Conservation (phyloP, 1,284 basidiomycete species). For the Erythrobasidium hasegawianum region DNA sequence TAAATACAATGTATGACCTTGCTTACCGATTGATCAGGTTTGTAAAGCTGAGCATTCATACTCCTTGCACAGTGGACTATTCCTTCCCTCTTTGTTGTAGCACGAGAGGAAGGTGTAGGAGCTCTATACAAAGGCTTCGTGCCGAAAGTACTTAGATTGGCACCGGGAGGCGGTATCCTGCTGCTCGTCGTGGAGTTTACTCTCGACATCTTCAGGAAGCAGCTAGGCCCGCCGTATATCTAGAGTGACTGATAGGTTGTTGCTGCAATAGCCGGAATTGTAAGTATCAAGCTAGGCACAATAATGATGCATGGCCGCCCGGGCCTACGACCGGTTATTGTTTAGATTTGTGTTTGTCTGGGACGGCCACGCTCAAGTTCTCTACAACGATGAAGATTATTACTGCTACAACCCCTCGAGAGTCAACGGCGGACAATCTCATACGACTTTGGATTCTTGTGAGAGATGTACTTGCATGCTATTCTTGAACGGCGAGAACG, state of each 20-base stretch:
- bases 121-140: slow-evolving; percentile 94
- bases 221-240: slow-evolving; percentile 47
- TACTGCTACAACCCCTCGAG: no score
- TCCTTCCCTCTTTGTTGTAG: slow-evolving; percentile 65
- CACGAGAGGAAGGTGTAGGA: slow-evolving; percentile 79
- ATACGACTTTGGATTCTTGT: no score
- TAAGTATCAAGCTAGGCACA: no score
- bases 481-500: no score
- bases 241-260: not conserved
- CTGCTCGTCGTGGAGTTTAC: slow-evolving; percentile 86
- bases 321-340: no score
- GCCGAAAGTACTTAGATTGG: slow-evolving; percentile 77
- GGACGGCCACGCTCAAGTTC: no score
- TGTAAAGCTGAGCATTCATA: not conserved
- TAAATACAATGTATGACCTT: slow-evolving; percentile 66
- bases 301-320: no score
- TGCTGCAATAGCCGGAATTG: not conserved
- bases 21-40: not conserved
- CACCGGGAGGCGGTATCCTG: slow-evolving; percentile 91
- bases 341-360: no score
- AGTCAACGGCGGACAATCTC: no score
- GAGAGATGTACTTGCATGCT: no score
- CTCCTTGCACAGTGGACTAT: slow-evolving; percentile 70
- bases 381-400: no score
- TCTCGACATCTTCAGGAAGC: slow-evolving; percentile 65